Evolutionary conservation across 2,329 filamentous ascomycete genomes (phyloP).

Genomic region (Colletotrichum lini): DNA sequence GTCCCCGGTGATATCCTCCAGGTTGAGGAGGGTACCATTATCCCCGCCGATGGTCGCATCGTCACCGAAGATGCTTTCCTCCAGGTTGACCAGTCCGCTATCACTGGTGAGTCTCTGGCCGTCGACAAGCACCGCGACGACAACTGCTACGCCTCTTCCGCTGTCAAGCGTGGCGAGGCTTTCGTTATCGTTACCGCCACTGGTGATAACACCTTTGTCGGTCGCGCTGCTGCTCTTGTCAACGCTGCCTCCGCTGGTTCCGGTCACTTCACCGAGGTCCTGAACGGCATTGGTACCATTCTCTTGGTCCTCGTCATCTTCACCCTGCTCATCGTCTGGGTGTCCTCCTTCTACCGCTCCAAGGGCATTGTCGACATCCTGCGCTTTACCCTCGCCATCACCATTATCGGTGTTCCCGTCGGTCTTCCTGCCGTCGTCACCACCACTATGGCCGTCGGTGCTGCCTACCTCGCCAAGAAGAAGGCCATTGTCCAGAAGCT

Average conservation of each 20-base stretch:
- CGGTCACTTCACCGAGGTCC: slow-evolving; percentile 92
- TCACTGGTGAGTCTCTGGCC: slow-evolving; percentile 92
- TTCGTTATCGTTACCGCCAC: slow-evolving; percentile 87
- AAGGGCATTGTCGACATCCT: slow-evolving; percentile 85
- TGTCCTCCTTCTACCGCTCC: slow-evolving; percentile 89
- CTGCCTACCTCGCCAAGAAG: slow-evolving; percentile 91
- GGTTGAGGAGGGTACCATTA: slow-evolving; percentile 92
- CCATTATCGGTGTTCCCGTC: slow-evolving; percentile 92
- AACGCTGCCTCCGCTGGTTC: slow-evolving; percentile 80
- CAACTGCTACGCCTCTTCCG: slow-evolving; percentile 86
- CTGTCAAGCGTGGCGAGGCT: slow-evolving; percentile 91
- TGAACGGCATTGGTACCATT: slow-evolving; percentile 88
- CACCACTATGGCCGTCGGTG: slow-evolving; percentile 95
- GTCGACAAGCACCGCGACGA: slow-evolving; percentile 90
- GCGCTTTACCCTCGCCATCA: slow-evolving; percentile 88
- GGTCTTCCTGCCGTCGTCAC: slow-evolving; percentile 94
- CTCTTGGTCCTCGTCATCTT: slow-evolving; percentile 85
- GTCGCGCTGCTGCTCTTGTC: slow-evolving; percentile 88
- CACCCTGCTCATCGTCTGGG: slow-evolving; percentile 87
- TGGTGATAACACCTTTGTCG: slow-evolving; percentile 92
- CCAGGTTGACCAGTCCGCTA: slow-evolving; percentile 92
- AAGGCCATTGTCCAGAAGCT: slow-evolving; percentile 95
- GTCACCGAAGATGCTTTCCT: slow-evolving; percentile 87
- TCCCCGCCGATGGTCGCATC: slow-evolving; percentile 89
- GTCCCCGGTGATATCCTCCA: slow-evolving; percentile 93